Base-by-base conservation (phyloP, 2,329 filamentous ascomycete genomes). In the Pezicula carpinea region DNA sequence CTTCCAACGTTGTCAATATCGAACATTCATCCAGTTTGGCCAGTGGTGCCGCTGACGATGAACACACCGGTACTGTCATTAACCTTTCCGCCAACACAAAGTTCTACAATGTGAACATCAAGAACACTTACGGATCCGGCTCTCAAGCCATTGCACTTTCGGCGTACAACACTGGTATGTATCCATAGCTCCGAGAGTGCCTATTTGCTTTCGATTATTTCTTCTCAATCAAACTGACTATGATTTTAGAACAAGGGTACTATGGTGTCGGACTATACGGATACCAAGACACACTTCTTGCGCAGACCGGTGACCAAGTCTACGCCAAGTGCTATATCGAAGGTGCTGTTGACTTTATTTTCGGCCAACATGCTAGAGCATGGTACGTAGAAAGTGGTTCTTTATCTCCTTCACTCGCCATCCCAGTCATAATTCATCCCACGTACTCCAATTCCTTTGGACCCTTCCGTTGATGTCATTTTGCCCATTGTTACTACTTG, bases 41-140 rank as follows among this genome's bases (percentile, higher is more conserved):
- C 33, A 61, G 65, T 38, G 61, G 63, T 14, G 53, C 62, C 21
- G 70, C 60, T 39, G 67, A 75, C 45, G 75, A 78, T 45, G 53
- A 61, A 43, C 73, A 53, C 5, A 60, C 58, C 2, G 58, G 56
- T 17, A 64, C 59, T 5, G 53, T 64, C 45, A 58, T 60, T 29
- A 61, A 64, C 46, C 35, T 48, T 17, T 55, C 73, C 4, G 72
- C 65, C 4, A 77, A 75, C 69, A 74, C 57, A 44, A 74, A 73
- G 52, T 69, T 81, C 40, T 82, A 82, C 68, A 82, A 81, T 59
- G 69, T 82, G 66, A 80, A 82, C 59, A 66, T 80, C 3, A 70
- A 69, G 42, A 79, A 79, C 48, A 65, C 70, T n/a, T 65, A 70
- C 44, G 76, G 75, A 6, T 44, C 66, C 33, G 73, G 74, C 18